These are phyloP conservation scores for Diplodia seriata DNA, from an alignment of 2,329 filamentous ascomycete species.

Conservation along the genomic window DNA sequence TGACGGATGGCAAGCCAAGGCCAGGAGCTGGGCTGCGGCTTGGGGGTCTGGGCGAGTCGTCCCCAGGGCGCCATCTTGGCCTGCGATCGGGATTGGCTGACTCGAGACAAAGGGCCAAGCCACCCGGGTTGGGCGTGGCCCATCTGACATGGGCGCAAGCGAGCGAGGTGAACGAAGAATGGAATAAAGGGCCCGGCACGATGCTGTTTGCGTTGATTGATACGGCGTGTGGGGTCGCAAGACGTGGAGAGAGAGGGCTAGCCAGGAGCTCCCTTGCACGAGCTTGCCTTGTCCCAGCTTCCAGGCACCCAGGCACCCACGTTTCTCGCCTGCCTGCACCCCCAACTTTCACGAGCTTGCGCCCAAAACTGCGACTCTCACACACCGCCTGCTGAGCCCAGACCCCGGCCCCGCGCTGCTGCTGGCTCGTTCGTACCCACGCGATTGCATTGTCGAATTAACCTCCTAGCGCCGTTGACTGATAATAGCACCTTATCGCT, in stretches of 20 bases:
- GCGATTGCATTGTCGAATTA: background rate
- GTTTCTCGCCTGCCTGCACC: too few species aligned
- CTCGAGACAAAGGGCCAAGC: conserved; percentile 28
- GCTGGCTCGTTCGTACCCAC: background rate
- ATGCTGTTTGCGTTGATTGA: conserved; percentile 17
- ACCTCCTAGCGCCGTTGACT: conserved; percentile 1
- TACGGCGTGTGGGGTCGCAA: background rate
- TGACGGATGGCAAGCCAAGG: conserved; percentile 25
- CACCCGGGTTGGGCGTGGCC: conserved; percentile 11
- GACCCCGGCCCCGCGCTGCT: background rate
- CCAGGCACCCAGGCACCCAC: background rate
- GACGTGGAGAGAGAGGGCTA: background rate
- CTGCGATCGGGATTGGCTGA: conserved; percentile 16
- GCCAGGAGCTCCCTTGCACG: conserved; percentile 7
- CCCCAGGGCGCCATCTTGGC: conserved; percentile 7
- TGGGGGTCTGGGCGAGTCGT: conserved; percentile 10
- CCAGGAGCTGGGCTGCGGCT: conserved; percentile 18
- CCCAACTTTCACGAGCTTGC: background rate
- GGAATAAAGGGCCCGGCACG: conserved; percentile 10
- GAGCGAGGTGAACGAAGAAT: background rate
- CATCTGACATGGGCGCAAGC: conserved; percentile 12
- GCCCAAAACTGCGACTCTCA: background rate
- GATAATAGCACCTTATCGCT: conserved; percentile 2
- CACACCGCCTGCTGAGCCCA: background rate
- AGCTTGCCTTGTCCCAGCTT: background rate